A percentile compares a stretch with the other conserved stretches of the same genome.
Evolutionary conservation across 352 stramenopile species (phyloP).

Genomic region (Globisporangium emineosum): DNA sequence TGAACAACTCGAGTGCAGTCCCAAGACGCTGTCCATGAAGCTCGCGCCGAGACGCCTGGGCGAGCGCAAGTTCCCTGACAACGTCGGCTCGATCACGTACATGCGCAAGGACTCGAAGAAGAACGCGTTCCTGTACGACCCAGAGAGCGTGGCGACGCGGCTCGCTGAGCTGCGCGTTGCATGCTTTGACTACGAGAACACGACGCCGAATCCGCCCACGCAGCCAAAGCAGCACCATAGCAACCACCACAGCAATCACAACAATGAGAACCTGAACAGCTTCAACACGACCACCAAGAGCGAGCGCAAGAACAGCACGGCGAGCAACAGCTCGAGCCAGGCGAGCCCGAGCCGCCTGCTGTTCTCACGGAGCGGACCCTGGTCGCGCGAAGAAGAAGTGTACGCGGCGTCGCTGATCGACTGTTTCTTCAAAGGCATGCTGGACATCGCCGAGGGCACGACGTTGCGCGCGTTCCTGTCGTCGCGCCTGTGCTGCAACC

Average conservation of each 20-base stretch:
- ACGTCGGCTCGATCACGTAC: slow-evolving; percentile 55
- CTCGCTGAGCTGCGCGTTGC: slow-evolving; percentile 22
- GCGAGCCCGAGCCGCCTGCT: slow-evolving; percentile 9
- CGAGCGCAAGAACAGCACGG: slow-evolving; percentile 18
- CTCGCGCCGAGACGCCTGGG: slow-evolving; percentile 47
- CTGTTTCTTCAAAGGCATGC: slow-evolving; percentile 60
- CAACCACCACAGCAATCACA: neutral
- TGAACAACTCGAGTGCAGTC: slow-evolving; percentile 45
- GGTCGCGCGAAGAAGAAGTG: slow-evolving; percentile 67
- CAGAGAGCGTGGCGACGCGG: slow-evolving; percentile 12
- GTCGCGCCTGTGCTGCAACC: slow-evolving; percentile 61
- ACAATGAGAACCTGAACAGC: neutral
- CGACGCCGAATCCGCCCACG: slow-evolving; percentile 15
- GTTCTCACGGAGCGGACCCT: slow-evolving; percentile 59
- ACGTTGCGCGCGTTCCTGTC: slow-evolving; percentile 65
- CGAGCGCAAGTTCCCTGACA: slow-evolving; percentile 56
- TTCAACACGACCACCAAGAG: neutral
- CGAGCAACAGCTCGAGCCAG: slow-evolving; percentile 13
- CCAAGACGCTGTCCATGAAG: slow-evolving; percentile 70
- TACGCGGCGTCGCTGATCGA: slow-evolving; percentile 66
- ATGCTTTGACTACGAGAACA: slow-evolving; percentile 26
- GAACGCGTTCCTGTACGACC: neutral
- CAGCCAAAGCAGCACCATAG: neutral
- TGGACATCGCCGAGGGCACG: slow-evolving; percentile 58
- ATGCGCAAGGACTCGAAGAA: slow-evolving; percentile 25